Percentiles rank a stretch among this genome's conserved stretches.
Evolutionary conservation across 208 protist genomes (phyloP).

Genomic region (Trypanosoma grayi): DNA sequence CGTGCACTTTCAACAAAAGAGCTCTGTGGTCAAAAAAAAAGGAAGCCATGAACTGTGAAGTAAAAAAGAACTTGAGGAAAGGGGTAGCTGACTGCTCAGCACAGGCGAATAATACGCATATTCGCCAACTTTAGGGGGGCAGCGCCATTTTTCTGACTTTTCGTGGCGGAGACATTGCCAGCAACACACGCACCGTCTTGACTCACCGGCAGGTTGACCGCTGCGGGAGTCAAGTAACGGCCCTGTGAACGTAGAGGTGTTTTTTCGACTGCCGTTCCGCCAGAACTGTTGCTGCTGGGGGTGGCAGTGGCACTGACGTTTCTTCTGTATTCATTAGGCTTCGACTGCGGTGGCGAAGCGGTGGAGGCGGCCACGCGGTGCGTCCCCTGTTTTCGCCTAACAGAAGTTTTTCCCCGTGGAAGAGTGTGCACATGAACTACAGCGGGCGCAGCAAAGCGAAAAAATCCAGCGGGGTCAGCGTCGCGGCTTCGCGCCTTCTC

Average conservation of each 20-base stretch:
- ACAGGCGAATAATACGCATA: slow-evolving; percentile 2
- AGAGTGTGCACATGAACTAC: neutral
- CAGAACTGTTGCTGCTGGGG: neutral
- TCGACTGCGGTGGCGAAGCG: neutral
- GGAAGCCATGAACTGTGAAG: neutral
- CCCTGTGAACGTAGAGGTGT: neutral
- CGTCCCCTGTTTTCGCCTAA: neutral
- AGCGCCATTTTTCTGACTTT: neutral
- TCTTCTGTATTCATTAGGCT: neutral
- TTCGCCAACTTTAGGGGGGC: neutral
- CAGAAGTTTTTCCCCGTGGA: neutral
- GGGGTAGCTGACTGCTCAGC: neutral
- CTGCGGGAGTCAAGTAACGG: neutral
- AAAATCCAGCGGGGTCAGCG: neutral
- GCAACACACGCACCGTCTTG: neutral
- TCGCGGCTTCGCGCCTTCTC: neutral
- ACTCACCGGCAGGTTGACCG: neutral
- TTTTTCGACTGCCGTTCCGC: neutral
- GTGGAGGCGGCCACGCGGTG: neutral
- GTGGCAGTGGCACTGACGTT: neutral
- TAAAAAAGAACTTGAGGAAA: neutral
- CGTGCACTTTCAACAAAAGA: too few species aligned
- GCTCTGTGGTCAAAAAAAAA: neutral
- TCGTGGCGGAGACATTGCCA: neutral
- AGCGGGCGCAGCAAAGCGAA: slow-evolving; percentile 3